phyloP scores from a whole-genome alignment of 2,329 filamentous ascomycete species.

The Penicillium sp. region DNA sequence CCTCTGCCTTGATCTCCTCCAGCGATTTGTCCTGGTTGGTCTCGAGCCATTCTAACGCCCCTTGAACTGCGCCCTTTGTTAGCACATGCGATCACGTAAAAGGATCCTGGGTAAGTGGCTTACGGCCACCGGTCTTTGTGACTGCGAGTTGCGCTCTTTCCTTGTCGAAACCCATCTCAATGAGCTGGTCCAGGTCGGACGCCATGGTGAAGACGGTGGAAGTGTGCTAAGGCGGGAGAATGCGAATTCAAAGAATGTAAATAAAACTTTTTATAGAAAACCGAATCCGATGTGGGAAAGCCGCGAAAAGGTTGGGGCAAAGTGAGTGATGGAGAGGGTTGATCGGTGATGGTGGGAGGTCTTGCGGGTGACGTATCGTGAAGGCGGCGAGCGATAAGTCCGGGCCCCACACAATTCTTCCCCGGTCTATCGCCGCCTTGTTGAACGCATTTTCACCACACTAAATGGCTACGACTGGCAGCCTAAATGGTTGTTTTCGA shows the following conservation, averaged over 20 bases:
- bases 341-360: conserved; percentile 13
- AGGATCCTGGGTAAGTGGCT: conserved; percentile 35
- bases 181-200: conserved; percentile 59
- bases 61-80: conserved; percentile 62
- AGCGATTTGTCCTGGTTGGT: conserved; percentile 83
- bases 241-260: background rate
- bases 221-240: background rate
- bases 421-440: background rate
- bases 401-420: conserved; percentile 3
- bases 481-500: too few relatives aligned
- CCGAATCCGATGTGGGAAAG: background rate
- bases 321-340: background rate
- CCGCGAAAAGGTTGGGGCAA: background rate
- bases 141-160: conserved; percentile 79
- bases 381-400: conserved; percentile 27
- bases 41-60: conserved; percentile 92
- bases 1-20: conserved; percentile 69
- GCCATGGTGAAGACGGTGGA: conserved; percentile 29
- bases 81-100: conserved; percentile 8
- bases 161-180: conserved; percentile 76
- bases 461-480: too few relatives aligned
- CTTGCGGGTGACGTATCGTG: conserved; percentile 30
- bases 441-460: background rate
- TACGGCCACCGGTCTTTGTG: conserved; percentile 76
- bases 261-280: background rate